These are phyloP conservation scores for Parathielavia hyrcaniae DNA, from an alignment of 495 filamentous ascomycete species.

Conservation along the genomic window DNA sequence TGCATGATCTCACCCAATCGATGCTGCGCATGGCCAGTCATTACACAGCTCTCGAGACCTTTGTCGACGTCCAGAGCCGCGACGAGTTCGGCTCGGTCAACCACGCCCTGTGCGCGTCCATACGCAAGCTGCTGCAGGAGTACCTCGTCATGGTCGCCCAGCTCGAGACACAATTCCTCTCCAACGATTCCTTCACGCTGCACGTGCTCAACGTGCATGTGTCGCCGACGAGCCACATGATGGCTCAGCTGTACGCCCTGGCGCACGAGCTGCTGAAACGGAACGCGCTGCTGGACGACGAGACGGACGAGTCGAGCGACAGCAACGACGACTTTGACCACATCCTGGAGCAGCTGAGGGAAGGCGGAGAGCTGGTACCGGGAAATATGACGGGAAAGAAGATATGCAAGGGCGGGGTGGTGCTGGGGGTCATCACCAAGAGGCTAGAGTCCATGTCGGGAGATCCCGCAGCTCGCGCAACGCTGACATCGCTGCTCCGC, in stretches of 20 bases:
- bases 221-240: slow-evolving; percentile 79
- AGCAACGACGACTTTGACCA: slow-evolving; percentile 66
- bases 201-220: slow-evolving; percentile 90
- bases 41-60: slow-evolving; percentile 82
- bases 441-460: slow-evolving; percentile 82
- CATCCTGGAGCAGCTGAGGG: slow-evolving; percentile 77
- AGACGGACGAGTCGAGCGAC: slow-evolving; percentile 75
- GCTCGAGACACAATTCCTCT: slow-evolving; percentile 84
- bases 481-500: slow-evolving; percentile 72
- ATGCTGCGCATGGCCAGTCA: slow-evolving; percentile 96
- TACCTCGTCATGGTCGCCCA: slow-evolving; percentile 90
- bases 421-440: slow-evolving; percentile 76
- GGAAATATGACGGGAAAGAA: slow-evolving; percentile 80
- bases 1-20: slow-evolving; percentile 77
- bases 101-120: slow-evolving; percentile 88
- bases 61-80: slow-evolving; percentile 86
- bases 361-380: slow-evolving; percentile 70
- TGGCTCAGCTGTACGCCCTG: slow-evolving; percentile 78
- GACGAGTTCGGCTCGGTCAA: slow-evolving; percentile 95
- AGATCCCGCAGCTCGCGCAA: slow-evolving; percentile 74
- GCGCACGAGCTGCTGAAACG: slow-evolving; percentile 80
- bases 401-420: slow-evolving; percentile 88
- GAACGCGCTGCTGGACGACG: slow-evolving; percentile 82
- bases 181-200: slow-evolving; percentile 78
- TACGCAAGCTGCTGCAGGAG: slow-evolving; percentile 84